A percentile compares a stretch with the other conserved stretches of the same genome.
These are phyloP conservation scores for Biancaea sappan DNA, from an alignment of 306 rosid species.

Conservation along the genomic window DNA sequence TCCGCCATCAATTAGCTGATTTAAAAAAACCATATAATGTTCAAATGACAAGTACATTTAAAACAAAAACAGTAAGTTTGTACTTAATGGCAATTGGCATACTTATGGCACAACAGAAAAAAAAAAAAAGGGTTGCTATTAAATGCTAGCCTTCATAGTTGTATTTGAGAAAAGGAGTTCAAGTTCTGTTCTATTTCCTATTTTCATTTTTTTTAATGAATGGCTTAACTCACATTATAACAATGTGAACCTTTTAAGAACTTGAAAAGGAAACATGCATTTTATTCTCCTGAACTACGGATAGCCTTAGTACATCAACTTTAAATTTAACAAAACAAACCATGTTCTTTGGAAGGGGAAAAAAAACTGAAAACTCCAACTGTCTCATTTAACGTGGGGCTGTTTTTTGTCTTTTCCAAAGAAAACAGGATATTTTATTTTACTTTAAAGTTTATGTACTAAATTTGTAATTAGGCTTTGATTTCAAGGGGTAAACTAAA, in stretches of 20 bases:
- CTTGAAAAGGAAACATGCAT: neutral
- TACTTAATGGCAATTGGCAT: neutral
- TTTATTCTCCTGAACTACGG: neutral
- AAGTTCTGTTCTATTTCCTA: neutral
- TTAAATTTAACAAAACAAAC: neutral
- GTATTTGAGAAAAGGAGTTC: neutral
- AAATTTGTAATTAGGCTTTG: neutral
- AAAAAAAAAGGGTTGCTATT: neutral
- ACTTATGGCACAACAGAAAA: neutral
- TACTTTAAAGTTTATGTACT: neutral
- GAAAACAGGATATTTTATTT: neutral
- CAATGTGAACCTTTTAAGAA: neutral
- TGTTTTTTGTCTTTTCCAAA: neutral
- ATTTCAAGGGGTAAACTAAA: neutral
- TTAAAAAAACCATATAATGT: neutral
- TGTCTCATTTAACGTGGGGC: neutral
- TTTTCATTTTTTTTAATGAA: neutral
- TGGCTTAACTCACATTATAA: slow-evolving; percentile 6
- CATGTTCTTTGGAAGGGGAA: neutral
- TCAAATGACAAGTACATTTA: neutral
- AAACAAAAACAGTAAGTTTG: neutral
- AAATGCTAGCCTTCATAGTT: neutral
- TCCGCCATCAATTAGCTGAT: neutral
- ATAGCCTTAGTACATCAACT: neutral
- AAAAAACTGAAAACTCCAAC: neutral